Evolutionary conservation across 164 flowering plant species (phyloP), one percentile per base, ranked within the genome.

Genomic region (Nelumbo lutea): DNA sequence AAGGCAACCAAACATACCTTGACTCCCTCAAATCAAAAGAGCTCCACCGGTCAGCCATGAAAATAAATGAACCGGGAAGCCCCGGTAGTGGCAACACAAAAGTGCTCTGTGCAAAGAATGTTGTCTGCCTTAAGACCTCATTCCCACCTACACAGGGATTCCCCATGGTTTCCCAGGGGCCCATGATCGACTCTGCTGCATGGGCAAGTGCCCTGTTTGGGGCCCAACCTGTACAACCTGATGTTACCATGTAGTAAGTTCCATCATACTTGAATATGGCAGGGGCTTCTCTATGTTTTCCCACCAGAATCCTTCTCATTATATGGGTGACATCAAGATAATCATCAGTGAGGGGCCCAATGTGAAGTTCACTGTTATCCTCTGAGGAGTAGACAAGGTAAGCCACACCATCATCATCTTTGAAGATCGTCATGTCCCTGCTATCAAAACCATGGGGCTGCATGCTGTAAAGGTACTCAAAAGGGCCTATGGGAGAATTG

Each of bases 221-320:
- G 0, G 96, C 94, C 99, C 99, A 95, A 5, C 99, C 98, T 0
- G 93, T 85, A 87, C 97, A 95, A 38, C 97, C 97, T 3, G 98
- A 95, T 13, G 99, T 95, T 79, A 92, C 81, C 99, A 92, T 95
- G 83, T 95, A 95, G 66, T 96, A 92, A 1, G 97, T 96, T 38
- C 91, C 90, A 56, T 80, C 68, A 65, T 85, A 75, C 82, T 93
- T 96, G 78, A 96, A 96, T 42, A 96, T 48, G 4, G 96, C 96
- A 0, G 99, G 99, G 9, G 99, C 99, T 81, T 96, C 99, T 46
- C 99, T 78, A 72, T 84, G 95, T 67, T 85, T 89, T 6, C 97
- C 96, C 6, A 88, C 83, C 10, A 96, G 85, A 79, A 90, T 69
- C 71, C 87, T 79, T 70, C 77, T 76, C 90, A 88, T 69, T 2